Evolutionary conservation across 768 basidiomycete species (phyloP).

Genomic region (Tylopilus rubrobrunneus): DNA sequence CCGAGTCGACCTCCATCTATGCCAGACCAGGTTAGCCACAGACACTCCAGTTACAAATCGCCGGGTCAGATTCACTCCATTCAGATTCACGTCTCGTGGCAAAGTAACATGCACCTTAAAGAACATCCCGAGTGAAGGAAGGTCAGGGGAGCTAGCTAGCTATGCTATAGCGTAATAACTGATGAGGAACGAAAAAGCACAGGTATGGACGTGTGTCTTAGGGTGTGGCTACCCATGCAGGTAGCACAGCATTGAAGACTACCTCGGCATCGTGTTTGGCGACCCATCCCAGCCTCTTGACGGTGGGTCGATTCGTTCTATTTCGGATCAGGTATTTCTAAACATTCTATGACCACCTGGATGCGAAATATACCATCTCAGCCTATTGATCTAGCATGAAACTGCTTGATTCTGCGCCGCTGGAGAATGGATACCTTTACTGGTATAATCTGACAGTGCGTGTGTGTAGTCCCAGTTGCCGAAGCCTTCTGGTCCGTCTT

Average conservation of each 20-base stretch:
- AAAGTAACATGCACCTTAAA: too few species aligned
- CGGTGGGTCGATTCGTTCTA: not conserved
- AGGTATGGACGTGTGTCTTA: not conserved
- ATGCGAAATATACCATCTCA: not conserved
- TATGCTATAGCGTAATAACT: not conserved
- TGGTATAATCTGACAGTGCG: not conserved
- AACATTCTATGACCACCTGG: not conserved
- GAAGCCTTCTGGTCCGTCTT: slow-evolving; percentile 2
- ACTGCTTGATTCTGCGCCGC: not conserved
- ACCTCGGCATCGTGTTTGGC: not conserved
- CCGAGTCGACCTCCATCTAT: not conserved
- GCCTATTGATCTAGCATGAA: not conserved
- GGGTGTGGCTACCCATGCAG: not conserved
- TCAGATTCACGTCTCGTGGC: too few species aligned
- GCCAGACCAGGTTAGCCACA: not conserved
- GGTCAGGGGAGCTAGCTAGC: not conserved
- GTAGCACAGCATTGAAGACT: not conserved
- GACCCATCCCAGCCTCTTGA: not conserved
- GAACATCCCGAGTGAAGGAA: not conserved
- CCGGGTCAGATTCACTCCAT: not conserved
- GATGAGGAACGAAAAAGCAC: not conserved
- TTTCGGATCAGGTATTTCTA: not conserved
- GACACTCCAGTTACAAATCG: not conserved
- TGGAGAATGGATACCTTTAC: not conserved
- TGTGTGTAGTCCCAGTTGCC: not conserved